phyloP scores from a whole-genome alignment of 345 rosid genomes.

The Melastoma malabathricum region DNA sequence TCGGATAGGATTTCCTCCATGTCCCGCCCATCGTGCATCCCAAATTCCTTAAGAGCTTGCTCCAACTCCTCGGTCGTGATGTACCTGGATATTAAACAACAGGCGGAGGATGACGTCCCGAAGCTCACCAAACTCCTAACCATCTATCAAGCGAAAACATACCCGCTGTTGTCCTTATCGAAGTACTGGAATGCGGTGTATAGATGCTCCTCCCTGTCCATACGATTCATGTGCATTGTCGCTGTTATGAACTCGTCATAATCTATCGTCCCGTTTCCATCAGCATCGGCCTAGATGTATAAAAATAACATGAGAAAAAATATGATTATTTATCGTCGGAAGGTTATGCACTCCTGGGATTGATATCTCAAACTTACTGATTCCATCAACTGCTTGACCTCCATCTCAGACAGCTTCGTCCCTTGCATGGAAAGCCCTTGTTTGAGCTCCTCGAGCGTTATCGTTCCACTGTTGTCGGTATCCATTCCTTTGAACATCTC shows the following conservation, averaged over 20 bases:
- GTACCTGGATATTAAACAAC: conserved; percentile 9
- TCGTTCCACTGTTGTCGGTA: conserved; percentile 77
- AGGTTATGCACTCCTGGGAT: background rate
- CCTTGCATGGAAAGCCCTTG: conserved; percentile 92
- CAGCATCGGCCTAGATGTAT: conserved; percentile 54
- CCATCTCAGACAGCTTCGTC: conserved; percentile 67
- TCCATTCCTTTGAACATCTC: conserved; percentile 92
- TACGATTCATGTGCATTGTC: conserved; percentile 41
- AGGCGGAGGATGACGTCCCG: background rate
- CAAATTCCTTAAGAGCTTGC: conserved; percentile 31
- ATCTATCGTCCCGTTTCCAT: conserved; percentile 37
- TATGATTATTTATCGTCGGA: background rate
- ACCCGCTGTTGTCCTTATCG: conserved; percentile 48
- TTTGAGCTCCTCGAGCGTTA: conserved; percentile 85
- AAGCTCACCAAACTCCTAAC: background rate
- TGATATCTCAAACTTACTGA: conserved; percentile 41
- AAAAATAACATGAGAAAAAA: background rate
- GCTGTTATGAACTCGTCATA: conserved; percentile 43
- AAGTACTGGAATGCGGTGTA: conserved; percentile 44
- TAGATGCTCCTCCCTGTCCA: conserved; percentile 44
- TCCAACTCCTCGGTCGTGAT: conserved; percentile 41
- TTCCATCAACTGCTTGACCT: conserved; percentile 85
- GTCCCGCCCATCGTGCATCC: conserved; percentile 36
- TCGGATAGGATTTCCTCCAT: conserved; percentile 33
- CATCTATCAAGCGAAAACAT: background rate